Evolutionary conservation across 2,329 filamentous ascomycete genomes (phyloP).

Genomic region (Paecilomyces fulvus): DNA sequence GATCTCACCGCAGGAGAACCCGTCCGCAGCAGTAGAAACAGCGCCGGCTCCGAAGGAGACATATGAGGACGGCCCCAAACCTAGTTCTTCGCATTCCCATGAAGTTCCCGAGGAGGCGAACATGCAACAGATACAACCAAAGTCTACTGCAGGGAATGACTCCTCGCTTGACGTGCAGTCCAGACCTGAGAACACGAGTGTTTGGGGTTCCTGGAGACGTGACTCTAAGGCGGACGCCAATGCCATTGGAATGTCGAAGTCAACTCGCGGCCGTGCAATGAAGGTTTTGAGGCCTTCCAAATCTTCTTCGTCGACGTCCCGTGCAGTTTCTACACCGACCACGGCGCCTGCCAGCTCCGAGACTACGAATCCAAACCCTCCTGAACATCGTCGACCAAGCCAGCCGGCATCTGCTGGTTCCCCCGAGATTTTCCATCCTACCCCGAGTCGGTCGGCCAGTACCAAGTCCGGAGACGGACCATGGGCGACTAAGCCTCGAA

Average conservation of each 20-base stretch:
- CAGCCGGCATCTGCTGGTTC: slow-evolving; percentile 3
- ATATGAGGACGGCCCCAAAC: slow-evolving; percentile 14
- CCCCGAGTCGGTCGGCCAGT: slow-evolving; percentile 9
- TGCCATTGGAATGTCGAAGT: slow-evolving; percentile 48
- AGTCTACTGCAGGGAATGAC: slow-evolving; percentile 20
- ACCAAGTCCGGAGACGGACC: slow-evolving; percentile 19
- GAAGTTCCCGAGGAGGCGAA: slow-evolving; percentile 9
- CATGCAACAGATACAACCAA: slow-evolving; percentile 9
- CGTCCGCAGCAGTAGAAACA: slow-evolving; percentile 17
- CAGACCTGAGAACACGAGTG: slow-evolving; percentile 41
- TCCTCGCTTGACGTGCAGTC: slow-evolving; percentile 17
- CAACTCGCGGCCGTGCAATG: slow-evolving; percentile 60
- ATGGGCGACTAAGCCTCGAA: slow-evolving; percentile 42
- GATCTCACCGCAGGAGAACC: slow-evolving; percentile 13
- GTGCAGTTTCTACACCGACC: slow-evolving; percentile 24
- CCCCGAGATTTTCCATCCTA: slow-evolving; percentile 8
- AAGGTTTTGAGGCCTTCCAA: slow-evolving; percentile 81
- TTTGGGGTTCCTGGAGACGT: slow-evolving; percentile 65
- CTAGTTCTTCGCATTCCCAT: slow-evolving; percentile 7
- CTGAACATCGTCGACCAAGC: slow-evolving; percentile 3
- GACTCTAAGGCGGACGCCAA: slow-evolving; percentile 23
- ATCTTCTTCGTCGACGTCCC: slow-evolving; percentile 31
- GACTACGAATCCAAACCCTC: slow-evolving; percentile 4
- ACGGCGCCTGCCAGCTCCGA: slow-evolving; percentile 1
- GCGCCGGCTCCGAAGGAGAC: slow-evolving; percentile 16